phyloP scores from a whole-genome alignment of 2,329 filamentous ascomycete genomes.

The Basipetospora sp. region DNA sequence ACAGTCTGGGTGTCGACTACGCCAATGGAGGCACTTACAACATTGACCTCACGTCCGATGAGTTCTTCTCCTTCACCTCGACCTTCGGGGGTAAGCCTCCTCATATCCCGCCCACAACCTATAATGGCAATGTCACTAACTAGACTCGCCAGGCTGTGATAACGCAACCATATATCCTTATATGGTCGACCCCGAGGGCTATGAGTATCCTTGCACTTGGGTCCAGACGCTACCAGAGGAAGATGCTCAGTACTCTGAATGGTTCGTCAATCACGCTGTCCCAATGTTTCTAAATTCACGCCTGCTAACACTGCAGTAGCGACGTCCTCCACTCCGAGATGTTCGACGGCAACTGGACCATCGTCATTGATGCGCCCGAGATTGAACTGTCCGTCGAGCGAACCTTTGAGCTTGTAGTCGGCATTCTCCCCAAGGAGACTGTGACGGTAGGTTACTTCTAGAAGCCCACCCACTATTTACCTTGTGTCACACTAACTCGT shows the following conservation, averaged over 20 bases:
- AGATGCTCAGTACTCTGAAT: conserved; percentile 4
- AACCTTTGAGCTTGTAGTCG: conserved; percentile 3
- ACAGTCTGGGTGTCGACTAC: conserved; percentile 4
- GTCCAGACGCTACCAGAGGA: conserved; percentile 1
- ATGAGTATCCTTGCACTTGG: conserved; percentile 2
- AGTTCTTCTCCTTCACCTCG: conserved; percentile 6
- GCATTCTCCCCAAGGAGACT: conserved; percentile 3
- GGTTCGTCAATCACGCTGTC: neutral
- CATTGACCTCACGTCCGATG: conserved; percentile 3
- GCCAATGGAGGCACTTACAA: conserved; percentile 5
- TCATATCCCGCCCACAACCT: neutral
- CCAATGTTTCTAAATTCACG: neutral
- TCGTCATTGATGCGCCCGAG: conserved; percentile 3
- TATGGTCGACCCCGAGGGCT: conserved; percentile 6
- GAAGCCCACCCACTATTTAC: too few species aligned
- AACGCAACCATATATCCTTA: conserved; percentile 4
- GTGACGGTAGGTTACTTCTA: neutral
- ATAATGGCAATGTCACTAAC: neutral
- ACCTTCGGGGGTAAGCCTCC: conserved; percentile 1
- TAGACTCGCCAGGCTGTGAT: neutral
- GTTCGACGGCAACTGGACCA: conserved; percentile 4
- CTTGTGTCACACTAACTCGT: neutral
- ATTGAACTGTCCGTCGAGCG: conserved; percentile 4
- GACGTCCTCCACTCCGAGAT: conserved; percentile 6
- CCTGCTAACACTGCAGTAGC: neutral